These are phyloP conservation scores for Pholiota microspora DNA, from an alignment of 768 basidiomycete genomes.

Conservation along the genomic window DNA sequence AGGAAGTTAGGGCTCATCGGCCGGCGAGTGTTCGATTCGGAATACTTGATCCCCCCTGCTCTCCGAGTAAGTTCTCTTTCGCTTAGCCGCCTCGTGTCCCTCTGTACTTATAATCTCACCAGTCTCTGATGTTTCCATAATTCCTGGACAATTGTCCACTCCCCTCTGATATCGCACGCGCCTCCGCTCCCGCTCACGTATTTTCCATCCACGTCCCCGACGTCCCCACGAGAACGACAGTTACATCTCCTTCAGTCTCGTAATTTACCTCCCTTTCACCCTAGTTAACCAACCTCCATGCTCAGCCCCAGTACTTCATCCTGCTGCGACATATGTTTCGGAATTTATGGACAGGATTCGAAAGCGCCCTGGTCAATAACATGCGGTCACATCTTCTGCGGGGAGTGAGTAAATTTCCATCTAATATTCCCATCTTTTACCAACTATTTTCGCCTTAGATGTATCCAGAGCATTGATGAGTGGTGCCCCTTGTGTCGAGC, in stretches of 20 bases:
- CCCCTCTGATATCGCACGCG: constrained; percentile 21
- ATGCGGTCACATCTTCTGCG: constrained; percentile 75
- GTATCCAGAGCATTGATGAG: constrained; percentile 45
- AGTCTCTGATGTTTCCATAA: constrained; percentile 30
- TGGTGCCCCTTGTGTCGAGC: constrained; percentile 67
- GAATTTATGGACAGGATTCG: constrained; percentile 49
- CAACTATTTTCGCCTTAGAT: constrained; percentile 35
- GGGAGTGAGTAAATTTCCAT: constrained; percentile 29
- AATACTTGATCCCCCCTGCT: constrained; percentile 25
- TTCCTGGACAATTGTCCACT: constrained; percentile 36
- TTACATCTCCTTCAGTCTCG: constrained; percentile 14
- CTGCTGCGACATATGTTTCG: constrained; percentile 75
- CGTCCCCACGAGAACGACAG: too few species aligned
- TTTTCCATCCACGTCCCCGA: constrained; percentile 13
- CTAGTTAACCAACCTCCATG: constrained; percentile 45
- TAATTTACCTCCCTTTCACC: constrained; percentile 22
- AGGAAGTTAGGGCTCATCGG: constrained; percentile 26
- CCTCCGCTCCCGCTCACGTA: constrained; percentile 10
- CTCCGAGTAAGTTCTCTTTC: constrained; percentile 31
- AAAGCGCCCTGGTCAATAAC: constrained; percentile 63
- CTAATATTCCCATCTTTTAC: constrained; percentile 4
- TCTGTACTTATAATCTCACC: constrained; percentile 33
- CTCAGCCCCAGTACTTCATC: constrained; percentile 63
- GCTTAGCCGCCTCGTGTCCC: constrained; percentile 42
- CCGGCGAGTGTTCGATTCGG: constrained; percentile 33